Base-by-base conservation (phyloP, 2,329 filamentous ascomycete genomes). In the Hypocrella siamensis region DNA sequence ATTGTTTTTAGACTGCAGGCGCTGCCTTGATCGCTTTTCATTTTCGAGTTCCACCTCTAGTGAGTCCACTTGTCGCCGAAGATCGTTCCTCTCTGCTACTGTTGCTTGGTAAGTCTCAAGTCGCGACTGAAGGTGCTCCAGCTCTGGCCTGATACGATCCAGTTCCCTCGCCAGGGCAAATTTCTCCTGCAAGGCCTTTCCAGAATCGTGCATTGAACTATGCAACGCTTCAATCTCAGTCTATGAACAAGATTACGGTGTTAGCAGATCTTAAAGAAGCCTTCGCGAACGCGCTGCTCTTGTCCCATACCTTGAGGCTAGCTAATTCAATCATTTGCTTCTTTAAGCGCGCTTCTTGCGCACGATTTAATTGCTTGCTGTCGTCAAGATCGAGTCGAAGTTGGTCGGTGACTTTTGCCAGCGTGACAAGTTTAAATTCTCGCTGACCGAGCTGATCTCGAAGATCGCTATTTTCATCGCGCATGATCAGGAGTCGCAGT, bases 11-110 rank as follows among this genome's bases (percentile, higher is more conserved):
- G 47, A 42, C 21, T 49, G 42, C n/a, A 46, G 41, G 11, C 47
- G 46, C 18, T 51, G 42, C 19, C 48, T 52, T 3, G 51, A 50
- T 34, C 50, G 47, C 37, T 55, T 88, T 49, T 90, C 82, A 41
- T 80, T 82, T 40, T 86, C 82, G 3, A 93, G 64, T 43, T 93
- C 80, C 27, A 83, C 75, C 51, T 93, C 80, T 3, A 86, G 54
- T 2, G 77, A 74, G 46, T 68, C 77, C 18, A 93, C 53, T 53
- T 90, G 81, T 29, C 80, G 75, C 47, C 90, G 77, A 11, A 94
- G 57, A 2, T 78, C 67, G 28, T 88, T 63, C 51, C 92, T 93
- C 48, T 93, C 84, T 2, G 78, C 64, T 12, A 92, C 61, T 9
- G 82, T 59, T 3, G 69, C 65, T 45, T 85, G 75, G 33, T 86